phyloP scores from a whole-genome alignment of 257 asterid genomes.

The Solanum appendiculatum region DNA sequence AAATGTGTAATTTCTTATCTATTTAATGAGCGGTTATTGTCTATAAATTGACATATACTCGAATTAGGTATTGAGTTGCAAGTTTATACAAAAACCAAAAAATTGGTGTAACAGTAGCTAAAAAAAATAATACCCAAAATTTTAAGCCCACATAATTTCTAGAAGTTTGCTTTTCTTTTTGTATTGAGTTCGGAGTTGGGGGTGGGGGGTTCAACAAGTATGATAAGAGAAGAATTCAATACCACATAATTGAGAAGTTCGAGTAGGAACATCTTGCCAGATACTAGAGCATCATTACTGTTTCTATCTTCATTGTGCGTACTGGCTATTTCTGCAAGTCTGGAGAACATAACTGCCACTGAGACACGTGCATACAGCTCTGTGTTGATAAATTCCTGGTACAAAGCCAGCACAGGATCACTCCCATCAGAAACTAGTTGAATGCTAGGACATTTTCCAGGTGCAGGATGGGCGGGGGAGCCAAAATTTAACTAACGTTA shows the following conservation, averaged over 20 bases:
- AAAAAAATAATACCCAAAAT: background rate
- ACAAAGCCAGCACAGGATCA: slow-evolving; percentile 10
- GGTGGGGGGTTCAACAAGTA: background rate
- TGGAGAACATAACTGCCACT: slow-evolving; percentile 74
- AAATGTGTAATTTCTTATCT: background rate
- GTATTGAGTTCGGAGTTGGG: background rate
- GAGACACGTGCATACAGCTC: slow-evolving; percentile 97
- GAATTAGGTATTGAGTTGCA: background rate
- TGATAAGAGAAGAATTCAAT: slow-evolving; percentile 5
- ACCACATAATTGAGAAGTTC: slow-evolving; percentile 81
- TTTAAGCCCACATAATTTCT: background rate
- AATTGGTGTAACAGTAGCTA: background rate
- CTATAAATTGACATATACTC: background rate
- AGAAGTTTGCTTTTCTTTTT: background rate
- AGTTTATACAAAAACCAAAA: background rate
- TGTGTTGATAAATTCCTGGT: slow-evolving; percentile 84
- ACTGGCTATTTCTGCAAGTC: slow-evolving; percentile 59
- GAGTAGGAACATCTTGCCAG: slow-evolving; percentile 75
- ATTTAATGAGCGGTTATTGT: background rate
- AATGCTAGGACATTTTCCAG: background rate
- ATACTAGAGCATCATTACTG: slow-evolving; percentile 30
- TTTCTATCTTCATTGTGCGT: slow-evolving; percentile 15
- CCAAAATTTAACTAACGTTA: background rate
- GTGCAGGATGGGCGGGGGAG: too few species aligned
- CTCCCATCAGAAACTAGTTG: background rate